Evolutionary conservation across 192 early-diverging fungal genomes (phyloP), one percentile per base, ranked within the genome.

Genomic region (Coemansia sp.): DNA sequence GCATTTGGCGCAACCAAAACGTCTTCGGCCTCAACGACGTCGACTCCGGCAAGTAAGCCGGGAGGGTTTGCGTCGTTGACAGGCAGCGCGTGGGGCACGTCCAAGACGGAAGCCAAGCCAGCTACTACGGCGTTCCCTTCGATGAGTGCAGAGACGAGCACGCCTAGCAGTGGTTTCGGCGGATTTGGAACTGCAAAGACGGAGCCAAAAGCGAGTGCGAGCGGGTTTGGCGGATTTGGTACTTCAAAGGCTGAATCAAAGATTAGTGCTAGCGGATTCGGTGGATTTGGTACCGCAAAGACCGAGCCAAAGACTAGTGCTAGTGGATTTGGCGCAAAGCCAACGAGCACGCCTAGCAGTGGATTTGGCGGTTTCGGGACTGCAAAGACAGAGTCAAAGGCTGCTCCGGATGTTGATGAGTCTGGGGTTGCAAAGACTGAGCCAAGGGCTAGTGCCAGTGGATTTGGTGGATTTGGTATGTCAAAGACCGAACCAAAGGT

Each of bases 1-100:
- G 15, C 36, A 6, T 66, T 72, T 52, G 65, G 49, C 22, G 14
- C 48, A 2, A 34, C 54, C 12, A 56, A 56, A 15, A 17, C n/a
- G 19, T 31, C 56, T 1, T 15, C 52, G 28, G 21, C 52, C 7
- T n/a, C 56, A 17, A 40, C 34, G 38, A 20, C 42, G 26, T 20
- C 46, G 17, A 19, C 12, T 6, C 17, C 46, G 58, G 7, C 23
- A 8, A 48, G n/a, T 7, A 48, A 48, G 46, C 17, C 17, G 15
- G 46, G 19, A 8, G 46, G 15, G 28, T 60, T 49, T 60, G 46
- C 44, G 2, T 12, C 37, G 34, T 44, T 46, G 34, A 23, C 37
- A 4, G 42, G 19, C 10, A 25, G 40, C 12, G 25, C 57, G 3
- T 40, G 37, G 40, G 17, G 34, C 0, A 36, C 21, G 1, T 3